A percentile compares a stretch with the other conserved stretches of the same genome.
These are phyloP conservation scores for apple (Malus domestica) DNA, from an alignment of 306 rosid species.

Conservation along the genomic window ASM211411v1 NC_041797.1:955001-955500, in stretches of 20 bases:
- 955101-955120: conserved; percentile 79
- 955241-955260: conserved; percentile 92
- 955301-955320: conserved; percentile 76
- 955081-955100: conserved; percentile 89
- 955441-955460: conserved; percentile 57
- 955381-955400: not conserved
- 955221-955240: conserved; percentile 76
- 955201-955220: conserved; percentile 84
- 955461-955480: conserved; percentile 64
- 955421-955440: conserved; percentile 52
- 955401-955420: not conserved
- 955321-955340: conserved; percentile 15
- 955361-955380: not conserved
- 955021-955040: conserved; percentile 85
- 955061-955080: conserved; percentile 55
- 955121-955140: not conserved
- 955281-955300: conserved; percentile 64
- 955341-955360: not conserved
- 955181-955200: conserved; percentile 39
- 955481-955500: conserved; percentile 63
- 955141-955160: not conserved
- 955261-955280: conserved; percentile 78
- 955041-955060: conserved; percentile 86
- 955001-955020: conserved; percentile 80
- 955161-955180: not conserved